Evolutionary conservation across 768 basidiomycete species (phyloP), one percentile per base, ranked within the genome.

Genomic region (Clavulina sp.): DNA sequence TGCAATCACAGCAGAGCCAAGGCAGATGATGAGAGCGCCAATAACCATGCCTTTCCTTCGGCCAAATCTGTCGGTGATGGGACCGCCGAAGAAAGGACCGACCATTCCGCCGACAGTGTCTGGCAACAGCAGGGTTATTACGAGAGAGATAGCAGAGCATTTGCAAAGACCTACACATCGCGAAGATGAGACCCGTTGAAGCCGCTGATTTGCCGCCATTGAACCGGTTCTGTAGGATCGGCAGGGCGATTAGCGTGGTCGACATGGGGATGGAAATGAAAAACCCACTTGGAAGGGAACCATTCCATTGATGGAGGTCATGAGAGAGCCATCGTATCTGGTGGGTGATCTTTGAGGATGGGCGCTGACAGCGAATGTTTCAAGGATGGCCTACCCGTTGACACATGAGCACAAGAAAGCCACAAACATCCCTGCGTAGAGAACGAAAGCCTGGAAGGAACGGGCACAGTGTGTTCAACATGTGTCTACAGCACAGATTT

Each of bases 1-100:
- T 3, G 72, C 70, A 31, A 73, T 65, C 34, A 73, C 67, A 44
- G 73, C 60, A 36, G 72, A 68, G 29, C 75, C 75, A 64, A 54
- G 28, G 36, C 58, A 55, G 49, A 58, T 60, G 36, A 30, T 33
- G 18, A 52, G 30, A 40, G 51, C 59, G 19, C 65, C 64, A 48
- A 52, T 44, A 53, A 63, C 60, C 64, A 64, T 65, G 31, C 57
- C 65, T 28, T 52, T 59, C 4, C 64, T 57, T 46, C 64, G 59
- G 30, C 65, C 62, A n/a, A 57, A 60, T 29, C 57, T 56, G 51
- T 65, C 64, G 21, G 64, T 59, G 28, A 65, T 34, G 26, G 62
- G 56, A 3, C 62, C 63, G 13, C 61, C 62, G 51, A 62, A 58
- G 51, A 58, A 63, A 3, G 63, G 59, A 38, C 63, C 61, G 34